Evolutionary conservation across 164 flowering plant genomes (phyloP), one percentile per base, ranked within the genome.

Genomic region (Umbellularia californica): DNA sequence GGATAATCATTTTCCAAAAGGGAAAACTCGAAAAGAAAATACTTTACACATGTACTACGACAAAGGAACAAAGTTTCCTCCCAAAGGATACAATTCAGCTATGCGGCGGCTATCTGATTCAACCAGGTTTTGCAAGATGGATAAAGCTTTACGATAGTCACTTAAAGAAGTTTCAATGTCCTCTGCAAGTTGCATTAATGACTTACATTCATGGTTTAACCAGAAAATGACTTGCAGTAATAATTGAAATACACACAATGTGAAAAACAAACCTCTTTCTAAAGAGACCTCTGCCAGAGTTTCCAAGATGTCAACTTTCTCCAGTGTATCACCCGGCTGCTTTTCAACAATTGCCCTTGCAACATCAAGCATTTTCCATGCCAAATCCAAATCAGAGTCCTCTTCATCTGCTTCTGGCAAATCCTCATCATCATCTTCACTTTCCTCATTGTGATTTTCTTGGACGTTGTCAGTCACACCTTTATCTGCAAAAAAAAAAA

Each of bases 291-390:
- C 99, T 24, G 94, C 99, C 70, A 96, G 79, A 68, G 97, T 88
- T 65, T 97, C 88, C 74, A 94, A 76, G 72, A 96, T 89, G 77
- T 96, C 95, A 72, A 96, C 98, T 77, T 92, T 91, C 77, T 90
- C 90, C 85, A 90, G 82, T 62, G 97, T 89, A 80, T 94, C 97
- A 60, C 75, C 86, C 2, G 86, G 80, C 72, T 81, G 81, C 78
- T 92, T 92, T 82, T 94, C 99, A 77, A 84, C 87, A 74, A 96
- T 94, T 71, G 91, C 97, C 85, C 98, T 86, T 22, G 98, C 97
- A 83, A 96, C 79, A 83, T 96, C 98, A 22, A 96, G 88, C 97
- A 94, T 88, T 80, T 92, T 91, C 98, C 98, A 96, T 30, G 99
- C 94, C 76, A 96, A 85, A 84, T 96, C 99, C 75, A 96, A 82